phyloP scores from a whole-genome alignment of 257 asterid genomes.

The Solanum ahanhuiri region DNA sequence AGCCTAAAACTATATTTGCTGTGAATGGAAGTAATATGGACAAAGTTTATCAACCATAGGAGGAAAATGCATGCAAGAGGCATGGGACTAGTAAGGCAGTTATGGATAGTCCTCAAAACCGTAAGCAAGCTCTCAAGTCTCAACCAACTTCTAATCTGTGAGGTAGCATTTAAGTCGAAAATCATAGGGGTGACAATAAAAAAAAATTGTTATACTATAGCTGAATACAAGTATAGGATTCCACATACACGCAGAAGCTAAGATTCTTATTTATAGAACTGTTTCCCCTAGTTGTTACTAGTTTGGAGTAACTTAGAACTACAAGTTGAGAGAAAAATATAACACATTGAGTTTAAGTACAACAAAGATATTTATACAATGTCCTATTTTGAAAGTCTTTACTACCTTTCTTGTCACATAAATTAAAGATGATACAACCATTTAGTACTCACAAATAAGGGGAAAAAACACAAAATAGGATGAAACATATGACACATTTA shows the following conservation, averaged over 20 bases:
- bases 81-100: background rate
- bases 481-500: background rate
- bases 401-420: background rate
- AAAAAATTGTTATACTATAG: background rate
- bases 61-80: background rate
- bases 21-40: background rate
- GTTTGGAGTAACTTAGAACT: background rate
- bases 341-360: background rate
- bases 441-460: background rate
- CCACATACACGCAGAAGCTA: background rate
- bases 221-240: background rate
- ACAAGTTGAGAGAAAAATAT: background rate
- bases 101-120: background rate
- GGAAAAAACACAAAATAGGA: background rate
- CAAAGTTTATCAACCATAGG: background rate
- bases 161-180: background rate
- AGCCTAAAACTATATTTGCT: background rate
- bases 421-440: background rate
- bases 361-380: background rate
- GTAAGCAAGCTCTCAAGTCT: background rate
- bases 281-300: background rate
- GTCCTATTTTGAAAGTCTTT: background rate
- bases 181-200: background rate
- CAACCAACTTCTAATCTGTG: background rate
- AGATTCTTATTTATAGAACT: background rate